Conservation (phyloP, 306 rosid species). For the Castanea crenata region DNA sequence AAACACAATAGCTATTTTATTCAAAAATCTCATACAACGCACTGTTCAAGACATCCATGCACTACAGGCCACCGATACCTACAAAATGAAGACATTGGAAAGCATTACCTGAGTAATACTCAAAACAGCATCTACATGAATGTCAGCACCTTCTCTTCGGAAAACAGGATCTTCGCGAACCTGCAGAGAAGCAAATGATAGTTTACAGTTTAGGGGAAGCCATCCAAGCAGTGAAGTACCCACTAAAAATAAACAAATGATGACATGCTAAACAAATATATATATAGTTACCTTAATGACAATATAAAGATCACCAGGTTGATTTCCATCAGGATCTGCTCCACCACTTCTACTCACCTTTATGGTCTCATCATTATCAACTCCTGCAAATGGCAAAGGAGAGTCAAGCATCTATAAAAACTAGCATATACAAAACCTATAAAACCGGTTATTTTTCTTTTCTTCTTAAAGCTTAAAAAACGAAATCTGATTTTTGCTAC, state of each 20-base stretch:
- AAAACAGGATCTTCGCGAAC: constrained; percentile 91
- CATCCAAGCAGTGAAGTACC: neutral
- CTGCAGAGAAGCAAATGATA: constrained; percentile 30
- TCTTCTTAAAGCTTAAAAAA: neutral
- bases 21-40: neutral
- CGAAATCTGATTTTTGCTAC: neutral
- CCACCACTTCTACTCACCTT: constrained; percentile 75
- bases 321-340: constrained; percentile 86
- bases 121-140: constrained; percentile 80
- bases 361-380: constrained; percentile 63
- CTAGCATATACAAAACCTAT: neutral
- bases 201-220: neutral
- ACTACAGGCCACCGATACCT: neutral
- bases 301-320: constrained; percentile 84
- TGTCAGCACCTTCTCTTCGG: constrained; percentile 86
- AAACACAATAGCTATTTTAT: no score
- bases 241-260: neutral
- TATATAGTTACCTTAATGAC: constrained; percentile 50
- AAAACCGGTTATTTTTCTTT: neutral
- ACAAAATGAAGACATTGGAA: neutral
- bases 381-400: constrained; percentile 49
- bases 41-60: neutral
- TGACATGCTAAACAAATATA: neutral
- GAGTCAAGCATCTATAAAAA: constrained; percentile 13
- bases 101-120: constrained; percentile 75